Evolutionary conservation across 495 filamentous ascomycete species (phyloP), one percentile per base, ranked within the genome.

Genomic region (Clavariopsis aquatica): DNA sequence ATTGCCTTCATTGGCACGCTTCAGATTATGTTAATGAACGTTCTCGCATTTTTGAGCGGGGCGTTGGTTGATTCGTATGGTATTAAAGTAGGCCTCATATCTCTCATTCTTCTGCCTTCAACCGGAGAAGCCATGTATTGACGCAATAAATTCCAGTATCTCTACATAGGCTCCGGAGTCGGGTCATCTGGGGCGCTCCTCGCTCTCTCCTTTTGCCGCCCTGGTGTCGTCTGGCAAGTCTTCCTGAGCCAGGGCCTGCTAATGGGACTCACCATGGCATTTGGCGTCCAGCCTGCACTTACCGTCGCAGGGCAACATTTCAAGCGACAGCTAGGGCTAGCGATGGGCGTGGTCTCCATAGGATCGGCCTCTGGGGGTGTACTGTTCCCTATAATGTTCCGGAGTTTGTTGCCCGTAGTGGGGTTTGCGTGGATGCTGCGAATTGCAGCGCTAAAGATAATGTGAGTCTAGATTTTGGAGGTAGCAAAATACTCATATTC

Each of bases 1-100:
- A 64, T 64, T n/a, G 52, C 61, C 6, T 41, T 64, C 45, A 57
- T 64, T 10, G 61, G 61, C 19, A 64, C 61, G 1, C 43, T 64
- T 9, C 61, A 64, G 27, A 57, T 64, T 17, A 19, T 45, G 10
- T 46, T 64, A 1, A 57, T 64, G 52, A 57, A 64, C 41, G 9
- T 17, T 4, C 20, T 64, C 15, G 23, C 52, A 6, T 12, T 53
- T 4, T 15, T 58, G 4, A 22, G 26, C 12, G 61, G 61, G 22
- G 41, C 61, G 10, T 10, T 64, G 3, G 57, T 34, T 36, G 61
- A 64, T 52, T 2, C 3, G 2, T 49, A 64, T 45, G 61, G 61
- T 1, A 19, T 64, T n/a, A 49, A 15, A 23, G 61, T 64, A 58
- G 29, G 41, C 12, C 6, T 5, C 12, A 6, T 26, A 24, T 1